Evolutionary conservation across 192 early-diverging fungal genomes (phyloP).

Genomic region (Chytriomyces sp.): DNA sequence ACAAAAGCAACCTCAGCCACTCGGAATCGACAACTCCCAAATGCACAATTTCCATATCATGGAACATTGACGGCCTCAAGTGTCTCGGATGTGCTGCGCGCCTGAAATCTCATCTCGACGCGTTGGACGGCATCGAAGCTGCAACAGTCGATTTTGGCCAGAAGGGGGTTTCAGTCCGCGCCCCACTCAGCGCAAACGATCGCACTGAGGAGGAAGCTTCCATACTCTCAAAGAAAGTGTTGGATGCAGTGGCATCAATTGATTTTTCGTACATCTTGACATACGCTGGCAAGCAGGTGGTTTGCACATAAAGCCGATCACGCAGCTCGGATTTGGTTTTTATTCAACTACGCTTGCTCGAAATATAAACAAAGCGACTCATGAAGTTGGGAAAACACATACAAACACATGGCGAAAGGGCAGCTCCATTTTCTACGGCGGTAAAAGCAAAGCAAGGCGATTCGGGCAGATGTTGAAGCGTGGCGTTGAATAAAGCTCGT

Average conservation of each 20-base stretch:
- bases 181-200: background rate
- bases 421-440: too few species aligned
- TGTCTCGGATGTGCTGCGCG: constrained; percentile 1
- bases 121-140: background rate
- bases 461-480: too few species aligned
- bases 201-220: background rate
- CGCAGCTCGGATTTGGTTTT: too few species aligned
- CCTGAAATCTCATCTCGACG: background rate
- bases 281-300: too few species aligned
- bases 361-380: too few species aligned
- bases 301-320: too few species aligned
- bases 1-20: background rate
- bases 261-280: background rate
- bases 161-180: background rate
- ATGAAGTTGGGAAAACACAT: too few species aligned
- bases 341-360: too few species aligned
- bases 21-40: background rate
- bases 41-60: background rate
- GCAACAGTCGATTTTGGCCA: background rate
- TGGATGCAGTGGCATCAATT: background rate
- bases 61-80: background rate
- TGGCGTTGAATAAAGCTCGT: too few species aligned
- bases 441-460: too few species aligned
- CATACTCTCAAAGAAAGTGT: background rate
- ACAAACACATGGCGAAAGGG: too few species aligned